Conservation (phyloP, 2,329 filamentous ascomycete species). For the Trichoderma sp. region DNA sequence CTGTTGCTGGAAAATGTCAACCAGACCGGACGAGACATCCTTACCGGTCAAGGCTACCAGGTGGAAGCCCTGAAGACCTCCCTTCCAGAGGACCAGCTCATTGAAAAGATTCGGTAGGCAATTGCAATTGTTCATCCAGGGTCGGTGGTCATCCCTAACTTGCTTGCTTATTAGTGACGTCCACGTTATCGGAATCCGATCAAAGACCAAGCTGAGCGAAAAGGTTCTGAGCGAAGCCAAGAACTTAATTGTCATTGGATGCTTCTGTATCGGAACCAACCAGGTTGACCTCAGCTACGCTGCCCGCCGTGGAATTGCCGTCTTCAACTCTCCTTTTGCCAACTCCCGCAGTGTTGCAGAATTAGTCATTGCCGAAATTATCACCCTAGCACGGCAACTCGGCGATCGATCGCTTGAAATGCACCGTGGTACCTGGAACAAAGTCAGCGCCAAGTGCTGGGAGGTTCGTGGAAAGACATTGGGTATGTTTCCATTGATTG, state of each 20-base stretch:
- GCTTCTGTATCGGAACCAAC: constrained; percentile 99
- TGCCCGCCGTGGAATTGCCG: constrained; percentile 82
- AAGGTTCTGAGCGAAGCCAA: constrained; percentile 85
- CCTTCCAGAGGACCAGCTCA: constrained; percentile 86
- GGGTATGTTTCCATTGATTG: constrained; percentile 48
- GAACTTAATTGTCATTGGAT: constrained; percentile 93
- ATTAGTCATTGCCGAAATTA: constrained; percentile 92
- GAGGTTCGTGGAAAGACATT: constrained; percentile 97
- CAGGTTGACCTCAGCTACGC: constrained; percentile 87
- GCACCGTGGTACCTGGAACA: constrained; percentile 95
- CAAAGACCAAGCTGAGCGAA: constrained; percentile 91
- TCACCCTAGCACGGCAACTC: constrained; percentile 85
- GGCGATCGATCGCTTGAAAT: constrained; percentile 92
- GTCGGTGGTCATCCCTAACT: not conserved
- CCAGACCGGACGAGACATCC: constrained; percentile 79
- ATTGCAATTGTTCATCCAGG: constrained; percentile 31
- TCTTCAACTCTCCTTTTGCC: constrained; percentile 98
- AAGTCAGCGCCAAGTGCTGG: constrained; percentile 96
- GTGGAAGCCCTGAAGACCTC: constrained; percentile 90
- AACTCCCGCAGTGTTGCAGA: constrained; percentile 97
- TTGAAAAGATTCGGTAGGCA: constrained; percentile 87
- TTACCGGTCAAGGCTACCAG: constrained; percentile 87
- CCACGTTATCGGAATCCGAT: constrained; percentile 96
- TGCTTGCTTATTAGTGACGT: constrained; percentile 65
- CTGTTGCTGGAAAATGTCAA: constrained; percentile 96